Conservation (phyloP, 257 asterid species). For the Galeopsis tetrahit region DNA sequence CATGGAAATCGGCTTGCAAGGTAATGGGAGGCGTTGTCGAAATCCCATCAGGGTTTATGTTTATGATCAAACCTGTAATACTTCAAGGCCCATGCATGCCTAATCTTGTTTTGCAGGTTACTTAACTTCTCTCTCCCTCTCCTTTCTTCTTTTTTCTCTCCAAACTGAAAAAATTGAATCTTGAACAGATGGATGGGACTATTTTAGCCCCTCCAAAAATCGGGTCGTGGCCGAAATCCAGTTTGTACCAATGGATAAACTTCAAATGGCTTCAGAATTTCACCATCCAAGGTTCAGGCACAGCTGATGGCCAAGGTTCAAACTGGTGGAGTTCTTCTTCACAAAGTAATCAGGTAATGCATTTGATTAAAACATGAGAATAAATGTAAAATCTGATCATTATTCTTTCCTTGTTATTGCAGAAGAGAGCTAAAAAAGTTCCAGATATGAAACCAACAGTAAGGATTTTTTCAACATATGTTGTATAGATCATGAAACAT, state of each 20-base stretch:
- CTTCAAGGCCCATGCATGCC: conserved; percentile 86
- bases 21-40: conserved; percentile 53
- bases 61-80: conserved; percentile 66
- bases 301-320: conserved; percentile 79
- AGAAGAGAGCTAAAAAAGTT: conserved; percentile 47
- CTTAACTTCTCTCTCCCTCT: neutral
- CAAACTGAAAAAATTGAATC: neutral
- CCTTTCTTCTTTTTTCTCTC: neutral
- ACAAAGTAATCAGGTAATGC: conserved; percentile 48
- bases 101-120: conserved; percentile 67
- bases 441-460: conserved; percentile 73
- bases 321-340: conserved; percentile 75
- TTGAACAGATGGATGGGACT: conserved; percentile 67
- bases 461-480: conserved; percentile 35
- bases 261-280: conserved; percentile 75
- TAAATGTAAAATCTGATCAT: neutral
- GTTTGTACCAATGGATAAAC: conserved; percentile 78
- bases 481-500: neutral
- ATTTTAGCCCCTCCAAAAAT: conserved; percentile 65
- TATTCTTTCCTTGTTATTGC: conserved; percentile 26
- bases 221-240: conserved; percentile 68
- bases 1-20: conserved; percentile 77
- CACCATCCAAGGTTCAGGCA: conserved; percentile 76
- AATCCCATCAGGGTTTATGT: conserved; percentile 55
- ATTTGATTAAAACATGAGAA: neutral